Conservation (phyloP, 2,329 filamentous ascomycete species). For the Diaporthe sp. region DNA sequence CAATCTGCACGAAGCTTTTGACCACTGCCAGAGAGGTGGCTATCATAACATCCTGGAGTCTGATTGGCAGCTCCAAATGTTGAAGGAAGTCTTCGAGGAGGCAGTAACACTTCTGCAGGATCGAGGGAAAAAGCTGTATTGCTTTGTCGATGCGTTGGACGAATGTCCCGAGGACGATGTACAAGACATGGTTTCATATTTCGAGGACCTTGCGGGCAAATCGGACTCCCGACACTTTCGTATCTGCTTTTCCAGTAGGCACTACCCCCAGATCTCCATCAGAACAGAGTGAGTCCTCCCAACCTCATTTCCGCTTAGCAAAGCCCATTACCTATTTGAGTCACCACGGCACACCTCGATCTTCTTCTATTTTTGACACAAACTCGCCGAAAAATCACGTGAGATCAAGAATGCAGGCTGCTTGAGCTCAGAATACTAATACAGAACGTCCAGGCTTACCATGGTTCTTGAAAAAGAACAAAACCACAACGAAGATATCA, state of each 20-base stretch:
- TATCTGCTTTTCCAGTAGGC: conserved; percentile 60
- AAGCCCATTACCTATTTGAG: not conserved
- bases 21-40: conserved; percentile 39
- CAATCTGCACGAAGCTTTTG: conserved; percentile 52
- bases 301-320: conserved; percentile 51
- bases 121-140: conserved; percentile 24
- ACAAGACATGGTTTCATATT: conserved; percentile 58
- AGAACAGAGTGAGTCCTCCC: conserved; percentile 42
- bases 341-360: not conserved
- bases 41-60: not conserved
- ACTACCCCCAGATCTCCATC: conserved; percentile 58
- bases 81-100: conserved; percentile 46
- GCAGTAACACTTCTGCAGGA: conserved; percentile 42
- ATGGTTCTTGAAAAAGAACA: not conserved
- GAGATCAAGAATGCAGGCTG: not conserved
- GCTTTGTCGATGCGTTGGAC: conserved; percentile 61
- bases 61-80: conserved; percentile 39
- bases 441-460: not conserved
- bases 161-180: conserved; percentile 61
- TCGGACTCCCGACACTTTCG: conserved; percentile 47
- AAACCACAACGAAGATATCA: conserved; percentile 7
- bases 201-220: conserved; percentile 54
- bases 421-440: not conserved
- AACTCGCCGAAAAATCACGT: too few relatives aligned
- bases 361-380: too few relatives aligned